Percentiles rank a stretch among this genome's conserved stretches.
Conservation (phyloP, 495 filamentous ascomycete species). For the Penicillium lagena region DNA sequence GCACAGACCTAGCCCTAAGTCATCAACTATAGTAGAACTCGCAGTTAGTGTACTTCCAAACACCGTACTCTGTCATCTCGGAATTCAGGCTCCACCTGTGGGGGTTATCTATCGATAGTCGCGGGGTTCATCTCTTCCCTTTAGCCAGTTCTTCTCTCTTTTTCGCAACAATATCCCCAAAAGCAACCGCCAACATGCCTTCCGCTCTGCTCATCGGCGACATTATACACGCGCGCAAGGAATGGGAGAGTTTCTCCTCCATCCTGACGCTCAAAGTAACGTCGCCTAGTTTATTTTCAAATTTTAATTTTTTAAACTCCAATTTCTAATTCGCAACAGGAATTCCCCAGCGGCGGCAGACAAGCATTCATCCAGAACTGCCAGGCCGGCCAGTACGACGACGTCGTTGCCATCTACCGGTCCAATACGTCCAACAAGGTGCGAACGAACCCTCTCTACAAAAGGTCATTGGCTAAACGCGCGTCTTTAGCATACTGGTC, state of each 20-base stretch:
- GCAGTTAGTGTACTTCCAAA: too few species aligned
- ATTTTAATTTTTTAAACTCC: background rate
- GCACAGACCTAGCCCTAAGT: too few species aligned
- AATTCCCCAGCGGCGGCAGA: constrained; percentile 46
- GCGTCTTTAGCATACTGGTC: constrained; percentile 45
- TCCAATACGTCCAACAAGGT: constrained; percentile 55
- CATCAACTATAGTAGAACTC: too few species aligned
- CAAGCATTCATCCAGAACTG: constrained; percentile 48
- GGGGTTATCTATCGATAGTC: too few species aligned
- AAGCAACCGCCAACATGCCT: constrained; percentile 19
- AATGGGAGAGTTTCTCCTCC: constrained; percentile 50
- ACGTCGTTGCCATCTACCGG: constrained; percentile 51
- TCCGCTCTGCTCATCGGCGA: constrained; percentile 50
- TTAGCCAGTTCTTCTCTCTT: background rate
- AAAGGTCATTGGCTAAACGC: too few species aligned
- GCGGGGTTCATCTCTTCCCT: constrained; percentile 1
- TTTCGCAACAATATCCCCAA: too few species aligned
- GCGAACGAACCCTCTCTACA: background rate
- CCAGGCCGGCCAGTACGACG: constrained; percentile 48
- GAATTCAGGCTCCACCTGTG: too few species aligned
- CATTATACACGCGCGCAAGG: constrained; percentile 45
- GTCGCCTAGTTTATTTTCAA: too few species aligned
- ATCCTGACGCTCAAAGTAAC: constrained; percentile 49
- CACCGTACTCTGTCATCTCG: too few species aligned
- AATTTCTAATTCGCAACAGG: constrained; percentile 25